phyloP scores from a whole-genome alignment of 805 yeast species.

The Saccharomycopsis sp. region DNA sequence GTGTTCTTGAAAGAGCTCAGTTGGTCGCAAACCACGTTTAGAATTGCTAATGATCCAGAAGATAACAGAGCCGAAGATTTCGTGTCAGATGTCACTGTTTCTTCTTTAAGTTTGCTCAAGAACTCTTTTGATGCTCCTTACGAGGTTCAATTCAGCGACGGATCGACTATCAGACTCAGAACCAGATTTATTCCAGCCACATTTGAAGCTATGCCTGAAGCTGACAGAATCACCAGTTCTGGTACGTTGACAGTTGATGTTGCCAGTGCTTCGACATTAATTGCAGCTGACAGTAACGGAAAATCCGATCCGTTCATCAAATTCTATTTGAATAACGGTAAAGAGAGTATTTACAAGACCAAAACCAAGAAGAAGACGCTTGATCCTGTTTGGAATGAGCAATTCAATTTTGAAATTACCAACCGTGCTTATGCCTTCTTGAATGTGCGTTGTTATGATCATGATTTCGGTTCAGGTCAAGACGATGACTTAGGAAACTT shows the following conservation, averaged over 20 bases:
- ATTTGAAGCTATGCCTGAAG: slow-evolving; percentile 53
- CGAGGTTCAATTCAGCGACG: slow-evolving; percentile 44
- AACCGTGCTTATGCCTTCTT: slow-evolving; percentile 59
- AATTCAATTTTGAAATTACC: slow-evolving; percentile 44
- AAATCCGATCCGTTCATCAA: slow-evolving; percentile 63
- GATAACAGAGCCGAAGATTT: slow-evolving; percentile 50
- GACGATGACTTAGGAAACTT: slow-evolving; percentile 79
- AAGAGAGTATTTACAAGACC: slow-evolving; percentile 59
- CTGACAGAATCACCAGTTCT: slow-evolving; percentile 67
- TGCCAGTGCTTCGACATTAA: slow-evolving; percentile 46
- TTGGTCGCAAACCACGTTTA: slow-evolving; percentile 58
- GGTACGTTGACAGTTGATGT: slow-evolving; percentile 64
- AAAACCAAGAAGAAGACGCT: slow-evolving; percentile 80
- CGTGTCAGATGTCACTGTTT: slow-evolving; percentile 55
- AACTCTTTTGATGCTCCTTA: slow-evolving; percentile 60
- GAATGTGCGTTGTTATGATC: slow-evolving; percentile 61
- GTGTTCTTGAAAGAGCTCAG: slow-evolving; percentile 71
- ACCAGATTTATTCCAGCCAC: slow-evolving; percentile 76
- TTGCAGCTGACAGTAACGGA: slow-evolving; percentile 64
- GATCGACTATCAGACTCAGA: slow-evolving; percentile 49
- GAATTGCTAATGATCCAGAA: slow-evolving; percentile 50
- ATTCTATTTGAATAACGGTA: slow-evolving; percentile 32
- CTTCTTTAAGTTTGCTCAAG: slow-evolving; percentile 59
- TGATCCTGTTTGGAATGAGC: slow-evolving; percentile 86
- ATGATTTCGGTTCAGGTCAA: slow-evolving; percentile 88